Percentiles rank a stretch among this genome's conserved stretches.
These are phyloP conservation scores for Herpetospermum pedunculosum DNA, from an alignment of 306 rosid species.

Conservation along the genomic window DNA sequence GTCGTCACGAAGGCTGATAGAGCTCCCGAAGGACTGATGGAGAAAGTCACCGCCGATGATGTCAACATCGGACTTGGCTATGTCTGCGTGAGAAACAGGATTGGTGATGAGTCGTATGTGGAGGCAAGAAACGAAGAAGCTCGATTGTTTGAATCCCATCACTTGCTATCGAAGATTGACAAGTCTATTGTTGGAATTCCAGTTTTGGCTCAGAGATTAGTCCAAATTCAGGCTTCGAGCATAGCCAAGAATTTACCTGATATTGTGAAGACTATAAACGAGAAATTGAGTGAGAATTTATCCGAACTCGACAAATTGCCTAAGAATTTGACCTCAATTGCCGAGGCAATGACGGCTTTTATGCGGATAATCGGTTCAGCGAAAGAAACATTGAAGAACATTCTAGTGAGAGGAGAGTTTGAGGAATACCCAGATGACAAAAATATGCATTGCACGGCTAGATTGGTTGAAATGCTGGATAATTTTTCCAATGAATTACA, in stretches of 20 bases:
- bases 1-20: conserved; percentile 48
- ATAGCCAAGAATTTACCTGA: conserved; percentile 34
- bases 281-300: conserved; percentile 15
- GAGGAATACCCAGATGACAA: conserved; percentile 10
- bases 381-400: conserved; percentile 14
- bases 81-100: conserved; percentile 45
- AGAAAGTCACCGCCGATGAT: conserved; percentile 52
- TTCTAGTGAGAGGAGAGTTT: conserved; percentile 14
- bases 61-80: conserved; percentile 54
- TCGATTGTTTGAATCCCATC: conserved; percentile 23
- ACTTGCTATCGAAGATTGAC: conserved; percentile 23
- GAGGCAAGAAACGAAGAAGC: conserved; percentile 35
- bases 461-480: conserved; percentile 17
- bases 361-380: conserved; percentile 1
- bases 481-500: background rate
- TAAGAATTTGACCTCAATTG: conserved; percentile 9
- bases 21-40: conserved; percentile 47
- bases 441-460: conserved; percentile 19
- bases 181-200: conserved; percentile 46
- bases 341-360: conserved; percentile 29
- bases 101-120: conserved; percentile 36
- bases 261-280: conserved; percentile 28
- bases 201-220: conserved; percentile 39
- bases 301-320: conserved; percentile 23
- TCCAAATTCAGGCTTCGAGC: conserved; percentile 29